These are phyloP conservation scores for Diaporthe destruens DNA, from an alignment of 2,329 filamentous ascomycete genomes.

Conservation along the genomic window DNA sequence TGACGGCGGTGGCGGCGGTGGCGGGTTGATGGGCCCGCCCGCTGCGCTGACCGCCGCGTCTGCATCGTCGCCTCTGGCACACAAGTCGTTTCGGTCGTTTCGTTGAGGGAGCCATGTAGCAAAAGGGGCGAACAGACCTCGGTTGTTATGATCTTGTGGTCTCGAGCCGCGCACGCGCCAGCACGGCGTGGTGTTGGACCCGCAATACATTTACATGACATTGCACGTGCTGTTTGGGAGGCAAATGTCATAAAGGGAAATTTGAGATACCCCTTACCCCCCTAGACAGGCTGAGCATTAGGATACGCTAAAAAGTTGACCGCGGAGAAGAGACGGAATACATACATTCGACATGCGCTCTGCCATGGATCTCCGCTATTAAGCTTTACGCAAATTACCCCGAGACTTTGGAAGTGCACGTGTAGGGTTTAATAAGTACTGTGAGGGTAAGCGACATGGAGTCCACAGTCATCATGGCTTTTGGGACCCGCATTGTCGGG, in stretches of 20 bases:
- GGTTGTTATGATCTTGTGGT: background rate
- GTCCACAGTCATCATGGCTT: background rate
- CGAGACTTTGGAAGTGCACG: too few relatives aligned
- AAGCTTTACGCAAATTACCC: background rate
- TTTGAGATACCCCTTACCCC: constrained; percentile 32
- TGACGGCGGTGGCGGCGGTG: background rate
- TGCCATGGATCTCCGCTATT: background rate
- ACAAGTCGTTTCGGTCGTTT: constrained; percentile 61
- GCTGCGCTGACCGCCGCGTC: constrained; percentile 43
- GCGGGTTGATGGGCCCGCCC: constrained; percentile 44
- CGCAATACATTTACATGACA: background rate
- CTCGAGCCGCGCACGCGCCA: background rate
- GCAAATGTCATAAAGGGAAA: constrained; percentile 23
- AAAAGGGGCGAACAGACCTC: background rate
- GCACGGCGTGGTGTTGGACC: background rate
- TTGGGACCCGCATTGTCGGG: background rate
- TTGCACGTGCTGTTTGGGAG: constrained; percentile 16
- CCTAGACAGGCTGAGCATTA: constrained; percentile 38
- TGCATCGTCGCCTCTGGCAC: constrained; percentile 56
- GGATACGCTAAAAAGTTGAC: constrained; percentile 23
- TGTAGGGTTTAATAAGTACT: background rate
- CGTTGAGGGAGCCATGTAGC: constrained; percentile 49
- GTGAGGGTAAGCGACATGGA: background rate
- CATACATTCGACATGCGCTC: background rate
- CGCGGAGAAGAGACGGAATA: constrained; percentile 8